phyloP scores from a whole-genome alignment of 345 rosid species.

The Draba incana region DNA sequence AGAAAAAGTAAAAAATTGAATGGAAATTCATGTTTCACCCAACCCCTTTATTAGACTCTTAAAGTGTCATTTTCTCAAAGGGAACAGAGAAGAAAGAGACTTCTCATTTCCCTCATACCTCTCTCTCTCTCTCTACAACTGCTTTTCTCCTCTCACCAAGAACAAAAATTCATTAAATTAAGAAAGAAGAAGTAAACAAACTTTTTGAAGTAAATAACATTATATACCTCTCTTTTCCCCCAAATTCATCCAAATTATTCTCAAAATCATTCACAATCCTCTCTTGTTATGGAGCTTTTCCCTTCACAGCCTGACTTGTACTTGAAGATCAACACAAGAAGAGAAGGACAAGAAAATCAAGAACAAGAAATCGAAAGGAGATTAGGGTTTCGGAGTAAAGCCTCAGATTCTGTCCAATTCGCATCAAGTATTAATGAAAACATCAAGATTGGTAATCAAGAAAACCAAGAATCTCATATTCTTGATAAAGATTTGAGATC shows the following conservation, averaged over 20 bases:
- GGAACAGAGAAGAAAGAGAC: slow-evolving; percentile 48
- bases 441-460: slow-evolving; percentile 36
- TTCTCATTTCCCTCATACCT: slow-evolving; percentile 40
- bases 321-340: slow-evolving; percentile 34
- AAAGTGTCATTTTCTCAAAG: slow-evolving; percentile 44
- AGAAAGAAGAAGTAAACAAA: slow-evolving; percentile 13
- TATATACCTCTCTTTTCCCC: slow-evolving; percentile 8
- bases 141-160: slow-evolving; percentile 40
- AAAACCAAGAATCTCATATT: slow-evolving; percentile 26
- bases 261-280: slow-evolving; percentile 5
- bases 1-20: slow-evolving; percentile 23
- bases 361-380: slow-evolving; percentile 32
- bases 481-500: slow-evolving; percentile 64
- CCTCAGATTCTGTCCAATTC: slow-evolving; percentile 36
- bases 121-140: slow-evolving; percentile 36
- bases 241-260: slow-evolving; percentile 28
- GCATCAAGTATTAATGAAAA: slow-evolving; percentile 19
- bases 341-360: slow-evolving; percentile 12
- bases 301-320: slow-evolving; percentile 44
- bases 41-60: slow-evolving; percentile 43
- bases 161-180: slow-evolving; percentile 33
- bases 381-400: slow-evolving; percentile 39
- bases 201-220: slow-evolving; percentile 30
- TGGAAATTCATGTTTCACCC: slow-evolving; percentile 46
- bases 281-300: slow-evolving; percentile 42